Evolutionary conservation across 805 yeast species (phyloP).

Genomic region (Brettanomyces naardenensis): DNA sequence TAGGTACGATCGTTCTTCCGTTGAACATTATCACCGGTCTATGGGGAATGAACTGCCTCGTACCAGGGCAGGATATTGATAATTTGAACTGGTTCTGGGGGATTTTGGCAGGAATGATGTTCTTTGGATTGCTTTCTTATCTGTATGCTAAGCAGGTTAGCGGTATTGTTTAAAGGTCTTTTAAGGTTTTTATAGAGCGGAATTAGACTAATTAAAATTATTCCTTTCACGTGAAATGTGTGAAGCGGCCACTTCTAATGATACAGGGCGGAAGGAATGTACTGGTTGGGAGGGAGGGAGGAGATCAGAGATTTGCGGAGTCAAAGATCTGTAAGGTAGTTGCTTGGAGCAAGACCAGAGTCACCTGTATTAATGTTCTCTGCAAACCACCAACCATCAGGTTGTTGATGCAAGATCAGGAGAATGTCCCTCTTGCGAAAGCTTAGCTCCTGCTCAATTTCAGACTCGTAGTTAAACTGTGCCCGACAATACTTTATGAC

Average conservation of each 20-base stretch:
- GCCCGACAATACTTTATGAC: conserved; percentile 48
- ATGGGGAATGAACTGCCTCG: conserved; percentile 98
- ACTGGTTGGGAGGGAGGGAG: too few relatives aligned
- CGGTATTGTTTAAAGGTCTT: conserved; percentile 17
- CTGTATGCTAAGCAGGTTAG: conserved; percentile 38
- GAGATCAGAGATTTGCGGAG: too few relatives aligned
- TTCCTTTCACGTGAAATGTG: too few relatives aligned
- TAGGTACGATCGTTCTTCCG: conserved; percentile 94
- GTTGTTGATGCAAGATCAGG: conserved; percentile 47
- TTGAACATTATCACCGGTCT: conserved; percentile 92
- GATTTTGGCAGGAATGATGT: conserved; percentile 37
- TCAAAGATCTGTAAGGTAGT: conserved; percentile 33
- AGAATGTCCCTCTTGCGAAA: conserved; percentile 52
- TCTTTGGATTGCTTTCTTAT: conserved; percentile 39
- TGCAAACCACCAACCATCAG: conserved; percentile 73
- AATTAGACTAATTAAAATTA: too few relatives aligned
- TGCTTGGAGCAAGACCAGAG: conserved; percentile 59
- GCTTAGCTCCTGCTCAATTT: conserved; percentile 51
- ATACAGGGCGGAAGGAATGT: too few relatives aligned
- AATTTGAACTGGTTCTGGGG: conserved; percentile 60
- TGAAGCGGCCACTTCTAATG: too few relatives aligned
- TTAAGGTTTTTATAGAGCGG: too few relatives aligned
- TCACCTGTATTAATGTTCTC: conserved; percentile 40
- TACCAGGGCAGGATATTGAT: conserved; percentile 81
- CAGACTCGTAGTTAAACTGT: conserved; percentile 49